Evolutionary conservation across 1,284 basidiomycete genomes (phyloP).

Genomic region (Sporisorium reilianum): DNA sequence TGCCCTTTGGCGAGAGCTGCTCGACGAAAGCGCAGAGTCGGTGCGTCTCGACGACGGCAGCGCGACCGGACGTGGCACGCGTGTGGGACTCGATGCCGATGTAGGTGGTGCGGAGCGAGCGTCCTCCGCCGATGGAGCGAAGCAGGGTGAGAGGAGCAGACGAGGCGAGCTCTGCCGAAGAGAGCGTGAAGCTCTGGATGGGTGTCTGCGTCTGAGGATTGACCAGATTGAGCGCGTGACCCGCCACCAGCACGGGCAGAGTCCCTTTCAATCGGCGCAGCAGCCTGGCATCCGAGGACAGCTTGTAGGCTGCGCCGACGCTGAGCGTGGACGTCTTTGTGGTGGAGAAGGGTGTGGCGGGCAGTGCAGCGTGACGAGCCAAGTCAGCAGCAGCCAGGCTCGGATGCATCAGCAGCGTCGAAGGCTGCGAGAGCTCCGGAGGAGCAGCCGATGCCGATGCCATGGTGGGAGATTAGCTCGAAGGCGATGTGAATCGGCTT

Average conservation of each 20-base stretch:
- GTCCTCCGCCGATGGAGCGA: slow-evolving; percentile 20
- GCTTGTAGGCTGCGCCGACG: slow-evolving; percentile 48
- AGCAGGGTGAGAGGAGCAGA: slow-evolving; percentile 40
- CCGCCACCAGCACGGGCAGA: slow-evolving; percentile 39
- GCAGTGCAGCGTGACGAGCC: slow-evolving; percentile 31
- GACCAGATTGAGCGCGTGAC: slow-evolving; percentile 46
- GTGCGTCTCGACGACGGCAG: slow-evolving; percentile 21
- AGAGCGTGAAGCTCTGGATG: slow-evolving; percentile 46
- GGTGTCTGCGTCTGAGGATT: slow-evolving; percentile 46
- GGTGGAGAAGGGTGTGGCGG: slow-evolving; percentile 29
- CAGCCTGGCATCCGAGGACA: slow-evolving; percentile 31
- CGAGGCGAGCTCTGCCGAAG: slow-evolving; percentile 33
- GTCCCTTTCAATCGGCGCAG: slow-evolving; percentile 42
- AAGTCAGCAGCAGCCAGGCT: slow-evolving; percentile 25
- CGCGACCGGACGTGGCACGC: slow-evolving; percentile 17
- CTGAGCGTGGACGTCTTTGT: slow-evolving; percentile 30
- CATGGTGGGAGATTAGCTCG: slow-evolving; percentile 15
- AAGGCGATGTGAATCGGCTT: not conserved
- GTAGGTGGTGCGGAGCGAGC: slow-evolving; percentile 41
- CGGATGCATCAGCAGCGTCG: slow-evolving; percentile 37
- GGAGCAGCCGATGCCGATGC: slow-evolving; percentile 32
- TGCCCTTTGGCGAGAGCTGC: slow-evolving; percentile 48
- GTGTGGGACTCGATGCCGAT: slow-evolving; percentile 32
- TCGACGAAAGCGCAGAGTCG: slow-evolving; percentile 43
- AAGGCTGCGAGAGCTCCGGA: slow-evolving; percentile 40